A percentile compares a stretch with the other conserved stretches of the same genome.
These are phyloP conservation scores for Sphagnum magellanicum DNA, from an alignment of 228 moss, liverwort and hornwort species.

Conservation along the genomic window DNA sequence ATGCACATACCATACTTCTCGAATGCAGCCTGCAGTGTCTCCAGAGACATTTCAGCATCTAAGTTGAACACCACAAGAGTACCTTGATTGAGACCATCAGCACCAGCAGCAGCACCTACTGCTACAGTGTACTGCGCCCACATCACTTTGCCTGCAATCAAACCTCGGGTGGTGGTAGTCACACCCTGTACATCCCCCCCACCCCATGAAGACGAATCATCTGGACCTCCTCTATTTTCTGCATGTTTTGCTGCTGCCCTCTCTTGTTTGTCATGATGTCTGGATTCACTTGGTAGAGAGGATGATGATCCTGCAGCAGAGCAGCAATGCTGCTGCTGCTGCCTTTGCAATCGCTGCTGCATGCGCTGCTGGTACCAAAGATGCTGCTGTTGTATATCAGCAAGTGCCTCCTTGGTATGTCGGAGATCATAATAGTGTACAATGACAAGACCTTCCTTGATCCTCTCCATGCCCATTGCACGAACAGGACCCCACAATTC, in stretches of 20 bases:
- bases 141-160: slow-evolving; percentile 70
- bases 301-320: not conserved
- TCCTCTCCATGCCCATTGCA: slow-evolving; percentile 62
- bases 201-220: not conserved
- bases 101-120: slow-evolving; percentile 56
- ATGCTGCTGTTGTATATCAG: slow-evolving; percentile 88
- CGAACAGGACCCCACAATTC: slow-evolving; percentile 86
- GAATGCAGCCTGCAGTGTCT: slow-evolving; percentile 64
- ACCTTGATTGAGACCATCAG: slow-evolving; percentile 79
- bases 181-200: too few relatives aligned
- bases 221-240: slow-evolving; percentile 19
- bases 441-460: slow-evolving; percentile 67
- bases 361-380: slow-evolving; percentile 84
- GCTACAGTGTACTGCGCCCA: slow-evolving; percentile 94
- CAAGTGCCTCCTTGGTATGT: slow-evolving; percentile 76
- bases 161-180: slow-evolving; percentile 32
- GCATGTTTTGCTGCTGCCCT: slow-evolving; percentile 4
- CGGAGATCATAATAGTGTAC: slow-evolving; percentile 82
- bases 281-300: slow-evolving; percentile 1
- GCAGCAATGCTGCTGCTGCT: slow-evolving; percentile 16
- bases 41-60: slow-evolving; percentile 70
- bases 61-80: slow-evolving; percentile 95
- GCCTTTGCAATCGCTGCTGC: slow-evolving; percentile 65
- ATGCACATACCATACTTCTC: slow-evolving; percentile 57
- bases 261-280: slow-evolving; percentile 44